phyloP scores from a whole-genome alignment of 1,139 yeast species.

The Lodderomyces orthopsilosis region DNA sequence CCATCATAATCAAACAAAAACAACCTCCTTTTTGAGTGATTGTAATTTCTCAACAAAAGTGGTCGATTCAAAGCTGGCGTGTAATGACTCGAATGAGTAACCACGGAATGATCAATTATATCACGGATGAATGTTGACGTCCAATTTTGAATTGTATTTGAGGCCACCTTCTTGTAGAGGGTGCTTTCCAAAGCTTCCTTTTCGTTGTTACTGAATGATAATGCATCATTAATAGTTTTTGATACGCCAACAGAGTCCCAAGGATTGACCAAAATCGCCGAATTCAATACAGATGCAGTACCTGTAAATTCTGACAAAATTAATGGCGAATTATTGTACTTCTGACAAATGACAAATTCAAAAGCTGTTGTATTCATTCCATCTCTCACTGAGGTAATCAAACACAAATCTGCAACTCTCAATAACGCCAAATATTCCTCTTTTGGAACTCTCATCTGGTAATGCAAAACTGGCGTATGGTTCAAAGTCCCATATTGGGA shows the following conservation, averaged over 20 bases:
- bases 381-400: slow-evolving; percentile 88
- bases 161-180: slow-evolving; percentile 62
- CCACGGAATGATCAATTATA: slow-evolving; percentile 49
- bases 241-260: slow-evolving; percentile 97
- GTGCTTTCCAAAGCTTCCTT: slow-evolving; percentile 45
- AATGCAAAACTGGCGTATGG: slow-evolving; percentile 84
- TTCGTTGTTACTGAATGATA: slow-evolving; percentile 46
- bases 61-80: slow-evolving; percentile 89
- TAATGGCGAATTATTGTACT: slow-evolving; percentile 67
- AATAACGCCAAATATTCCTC: slow-evolving; percentile 87
- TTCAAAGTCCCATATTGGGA: slow-evolving; percentile 79
- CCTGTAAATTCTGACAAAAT: slow-evolving; percentile 93
- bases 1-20: slow-evolving; percentile 97
- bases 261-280: slow-evolving; percentile 87
- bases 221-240: slow-evolving; percentile 69
- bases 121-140: slow-evolving; percentile 58
- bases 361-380: slow-evolving; percentile 96
- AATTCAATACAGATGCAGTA: slow-evolving; percentile 73
- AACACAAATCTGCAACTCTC: slow-evolving; percentile 84
- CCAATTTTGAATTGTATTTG: slow-evolving; percentile 82
- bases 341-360: slow-evolving; percentile 89
- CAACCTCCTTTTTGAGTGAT: slow-evolving; percentile 61
- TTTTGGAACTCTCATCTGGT: slow-evolving; percentile 82
- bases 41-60: slow-evolving; percentile 56
- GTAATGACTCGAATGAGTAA: slow-evolving; percentile 47